phyloP scores from a whole-genome alignment of 176 grass and related monocot species.

The bread wheat (Triticum aestivum) region DNA sequence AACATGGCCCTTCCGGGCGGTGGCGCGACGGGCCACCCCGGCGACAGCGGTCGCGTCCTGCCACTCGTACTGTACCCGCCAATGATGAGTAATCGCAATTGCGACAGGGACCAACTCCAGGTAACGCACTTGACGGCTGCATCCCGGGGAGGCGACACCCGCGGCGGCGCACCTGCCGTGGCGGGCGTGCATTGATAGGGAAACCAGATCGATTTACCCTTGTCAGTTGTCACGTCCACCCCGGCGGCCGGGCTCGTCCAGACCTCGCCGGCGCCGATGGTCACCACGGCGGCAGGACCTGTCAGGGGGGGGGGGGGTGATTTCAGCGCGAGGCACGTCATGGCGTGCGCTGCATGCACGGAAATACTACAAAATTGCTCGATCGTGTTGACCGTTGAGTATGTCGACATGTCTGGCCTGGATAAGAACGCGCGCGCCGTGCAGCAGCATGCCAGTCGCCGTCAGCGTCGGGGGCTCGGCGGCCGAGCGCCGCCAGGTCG shows the following conservation, averaged over 20 bases:
- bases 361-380: not conserved
- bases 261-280: no score
- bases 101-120: not conserved
- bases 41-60: not conserved
- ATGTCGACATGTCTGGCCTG: not conserved
- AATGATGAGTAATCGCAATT: not conserved
- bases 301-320: no score
- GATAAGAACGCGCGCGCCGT: constrained; percentile 9
- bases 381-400: not conserved
- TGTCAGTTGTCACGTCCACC: no score
- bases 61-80: not conserved
- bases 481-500: constrained; percentile 19
- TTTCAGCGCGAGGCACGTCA: not conserved
- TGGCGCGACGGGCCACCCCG: not conserved
- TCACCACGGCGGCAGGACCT: not conserved
- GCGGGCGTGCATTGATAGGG: not conserved
- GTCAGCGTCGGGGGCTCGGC: not conserved
- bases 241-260: no score
- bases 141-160: constrained; percentile 23
- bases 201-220: not conserved
- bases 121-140: not conserved
- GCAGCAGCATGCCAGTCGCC: not conserved
- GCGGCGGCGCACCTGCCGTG: not conserved
- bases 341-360: not conserved
- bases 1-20: not conserved